A percentile compares a stretch with the other conserved stretches of the same genome.
These are phyloP conservation scores for Leishmania lainsoni DNA, from an alignment of 208 protist genomes.

Conservation along the genomic window DNA sequence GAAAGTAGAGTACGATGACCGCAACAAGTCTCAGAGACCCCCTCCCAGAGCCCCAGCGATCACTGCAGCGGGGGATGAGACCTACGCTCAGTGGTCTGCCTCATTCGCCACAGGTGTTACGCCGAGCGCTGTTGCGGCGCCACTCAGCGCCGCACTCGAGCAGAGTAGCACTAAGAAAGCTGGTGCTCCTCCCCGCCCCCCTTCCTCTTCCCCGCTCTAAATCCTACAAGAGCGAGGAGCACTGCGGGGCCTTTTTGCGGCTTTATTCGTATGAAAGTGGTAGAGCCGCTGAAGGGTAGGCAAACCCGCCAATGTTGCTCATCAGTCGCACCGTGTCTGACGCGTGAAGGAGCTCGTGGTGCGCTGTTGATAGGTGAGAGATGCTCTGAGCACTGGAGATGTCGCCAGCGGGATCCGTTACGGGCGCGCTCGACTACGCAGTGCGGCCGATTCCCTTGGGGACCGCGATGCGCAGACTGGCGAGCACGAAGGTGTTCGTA, in stretches of 20 bases:
- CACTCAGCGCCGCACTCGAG: too few relatives aligned
- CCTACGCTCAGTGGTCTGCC: not conserved
- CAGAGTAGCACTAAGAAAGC: too few relatives aligned
- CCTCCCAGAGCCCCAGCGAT: not conserved
- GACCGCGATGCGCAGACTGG: not conserved
- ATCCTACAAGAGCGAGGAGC: not conserved
- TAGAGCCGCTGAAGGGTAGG: not conserved
- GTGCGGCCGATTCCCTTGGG: slow-evolving; percentile 1
- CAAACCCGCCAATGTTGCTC: not conserved
- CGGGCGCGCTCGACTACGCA: slow-evolving; percentile 11
- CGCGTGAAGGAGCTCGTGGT: slow-evolving; percentile 32
- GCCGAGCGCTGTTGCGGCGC: not conserved
- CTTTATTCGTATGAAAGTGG: not conserved
- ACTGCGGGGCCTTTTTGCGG: not conserved
- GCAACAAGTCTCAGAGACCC: not conserved
- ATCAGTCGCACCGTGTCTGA: slow-evolving; percentile 20
- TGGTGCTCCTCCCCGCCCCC: not conserved
- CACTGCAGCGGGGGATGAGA: not conserved
- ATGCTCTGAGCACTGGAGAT: slow-evolving; percentile 30
- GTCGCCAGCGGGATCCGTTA: not conserved
- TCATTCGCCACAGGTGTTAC: not conserved
- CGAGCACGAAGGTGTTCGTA: not conserved
- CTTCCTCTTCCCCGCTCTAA: not conserved
- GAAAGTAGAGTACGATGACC: not conserved
- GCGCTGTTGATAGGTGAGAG: slow-evolving; percentile 48